These are phyloP conservation scores for Acorus gramineus DNA, from an alignment of 106 monocot species.

Conservation along the genomic window DNA sequence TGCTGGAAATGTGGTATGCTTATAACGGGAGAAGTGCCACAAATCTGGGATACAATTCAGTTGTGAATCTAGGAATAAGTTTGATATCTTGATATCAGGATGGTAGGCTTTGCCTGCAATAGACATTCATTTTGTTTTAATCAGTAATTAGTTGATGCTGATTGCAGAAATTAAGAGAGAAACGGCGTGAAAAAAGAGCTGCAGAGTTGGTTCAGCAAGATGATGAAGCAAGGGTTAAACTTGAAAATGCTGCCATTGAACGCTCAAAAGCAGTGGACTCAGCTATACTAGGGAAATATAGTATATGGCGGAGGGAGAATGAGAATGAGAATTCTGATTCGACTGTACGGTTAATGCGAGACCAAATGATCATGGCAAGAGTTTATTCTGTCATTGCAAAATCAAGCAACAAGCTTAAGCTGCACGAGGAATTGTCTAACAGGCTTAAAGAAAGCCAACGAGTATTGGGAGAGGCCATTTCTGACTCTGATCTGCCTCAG, in stretches of 20 bases:
- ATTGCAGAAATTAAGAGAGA: conserved; percentile 6
- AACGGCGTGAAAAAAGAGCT: conserved; percentile 1
- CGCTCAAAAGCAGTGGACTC: conserved; percentile 68
- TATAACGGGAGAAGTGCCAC: no score
- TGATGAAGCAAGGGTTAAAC: conserved; percentile 50
- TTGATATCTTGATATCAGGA: no score
- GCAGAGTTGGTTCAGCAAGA: conserved; percentile 16
- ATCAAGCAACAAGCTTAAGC: conserved; percentile 28
- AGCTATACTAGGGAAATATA: conserved; percentile 66
- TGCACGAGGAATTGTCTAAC: conserved; percentile 29
- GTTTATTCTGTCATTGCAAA: conserved; percentile 39
- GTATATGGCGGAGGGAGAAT: conserved; percentile 63
- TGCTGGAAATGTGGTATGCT: no score
- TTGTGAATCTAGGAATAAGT: no score
- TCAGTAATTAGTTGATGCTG: background rate
- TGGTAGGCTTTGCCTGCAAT: background rate
- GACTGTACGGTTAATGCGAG: conserved; percentile 58
- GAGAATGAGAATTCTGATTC: conserved; percentile 62
- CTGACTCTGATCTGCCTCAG: conserved; percentile 47
- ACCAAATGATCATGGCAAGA: conserved; percentile 68
- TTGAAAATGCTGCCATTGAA: conserved; percentile 66
- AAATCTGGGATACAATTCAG: no score
- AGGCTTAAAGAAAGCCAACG: conserved; percentile 60
- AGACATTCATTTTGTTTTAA: background rate
- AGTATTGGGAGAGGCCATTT: conserved; percentile 46